These are phyloP conservation scores for Colletotrichum cordylinicola DNA, from an alignment of 2,329 filamentous ascomycete species.

Conservation along the genomic window DNA sequence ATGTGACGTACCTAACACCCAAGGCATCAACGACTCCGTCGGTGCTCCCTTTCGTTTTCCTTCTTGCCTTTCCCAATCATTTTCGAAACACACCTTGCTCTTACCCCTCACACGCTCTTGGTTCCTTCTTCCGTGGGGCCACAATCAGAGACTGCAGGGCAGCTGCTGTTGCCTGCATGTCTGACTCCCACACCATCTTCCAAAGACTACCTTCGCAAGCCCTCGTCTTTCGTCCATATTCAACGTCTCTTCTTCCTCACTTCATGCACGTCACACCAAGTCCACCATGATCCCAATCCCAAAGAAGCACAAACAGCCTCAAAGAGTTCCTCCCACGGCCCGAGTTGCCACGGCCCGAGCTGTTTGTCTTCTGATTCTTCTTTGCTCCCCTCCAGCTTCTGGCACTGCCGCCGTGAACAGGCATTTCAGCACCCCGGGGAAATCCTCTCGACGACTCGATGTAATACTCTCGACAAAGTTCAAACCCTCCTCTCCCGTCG, in stretches of 20 bases:
- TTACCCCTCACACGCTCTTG: neutral
- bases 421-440: neutral
- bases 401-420: neutral
- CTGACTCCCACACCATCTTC: neutral
- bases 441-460: neutral
- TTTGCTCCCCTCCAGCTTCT: neutral
- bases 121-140: neutral
- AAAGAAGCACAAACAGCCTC: neutral
- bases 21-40: neutral
- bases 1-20: no score
- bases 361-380: neutral
- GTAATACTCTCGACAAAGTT: neutral
- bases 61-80: neutral
- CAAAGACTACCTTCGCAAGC: neutral
- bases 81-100: neutral
- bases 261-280: neutral
- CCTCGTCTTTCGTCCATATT: neutral
- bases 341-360: neutral
- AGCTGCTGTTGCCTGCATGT: neutral
- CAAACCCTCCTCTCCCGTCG: neutral
- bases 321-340: neutral
- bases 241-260: neutral
- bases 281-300: neutral
- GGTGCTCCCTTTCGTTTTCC: neutral
- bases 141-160: neutral